A percentile compares a stretch with the other conserved stretches of the same genome.
phyloP scores from a whole-genome alignment of 2,329 filamentous ascomycete genomes.

The Beauveria rudraprayagi region DNA sequence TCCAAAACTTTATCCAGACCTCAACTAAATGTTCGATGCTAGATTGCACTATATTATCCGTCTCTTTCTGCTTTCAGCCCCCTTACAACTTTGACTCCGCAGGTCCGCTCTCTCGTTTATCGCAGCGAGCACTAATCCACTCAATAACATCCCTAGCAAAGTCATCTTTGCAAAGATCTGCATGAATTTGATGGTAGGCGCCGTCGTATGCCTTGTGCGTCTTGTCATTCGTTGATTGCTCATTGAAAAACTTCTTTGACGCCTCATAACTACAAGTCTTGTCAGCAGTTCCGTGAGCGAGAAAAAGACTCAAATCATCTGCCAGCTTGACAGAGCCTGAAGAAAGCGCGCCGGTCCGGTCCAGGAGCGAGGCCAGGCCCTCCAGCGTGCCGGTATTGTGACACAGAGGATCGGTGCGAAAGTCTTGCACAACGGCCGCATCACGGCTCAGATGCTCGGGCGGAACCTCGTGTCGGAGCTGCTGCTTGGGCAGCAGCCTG shows the following conservation, averaged over 20 bases:
- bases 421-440: conserved; percentile 49
- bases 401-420: conserved; percentile 60
- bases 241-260: conserved; percentile 55
- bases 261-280: conserved; percentile 57
- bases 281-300: conserved; percentile 73
- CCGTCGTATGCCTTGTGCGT: conserved; percentile 67
- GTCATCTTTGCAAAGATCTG: conserved; percentile 46
- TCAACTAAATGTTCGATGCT: neutral
- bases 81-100: conserved; percentile 30
- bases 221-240: conserved; percentile 55
- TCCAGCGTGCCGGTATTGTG: conserved; percentile 85
- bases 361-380: conserved; percentile 67
- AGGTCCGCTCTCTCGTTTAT: conserved; percentile 16
- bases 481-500: conserved; percentile 56
- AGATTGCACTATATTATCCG: neutral
- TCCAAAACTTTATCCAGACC: neutral
- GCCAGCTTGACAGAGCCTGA: conserved; percentile 45
- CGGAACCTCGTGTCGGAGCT: conserved; percentile 60
- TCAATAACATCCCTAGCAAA: conserved; percentile 52
- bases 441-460: conserved; percentile 60
- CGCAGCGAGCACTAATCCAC: conserved; percentile 51
- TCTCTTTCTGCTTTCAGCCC: neutral
- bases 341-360: conserved; percentile 57
- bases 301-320: conserved; percentile 55
- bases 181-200: conserved; percentile 68